Evolutionary conservation across 441 rosid genomes (phyloP), one percentile per base, ranked within the genome.

Genomic region (Jatropha podagrica): DNA sequence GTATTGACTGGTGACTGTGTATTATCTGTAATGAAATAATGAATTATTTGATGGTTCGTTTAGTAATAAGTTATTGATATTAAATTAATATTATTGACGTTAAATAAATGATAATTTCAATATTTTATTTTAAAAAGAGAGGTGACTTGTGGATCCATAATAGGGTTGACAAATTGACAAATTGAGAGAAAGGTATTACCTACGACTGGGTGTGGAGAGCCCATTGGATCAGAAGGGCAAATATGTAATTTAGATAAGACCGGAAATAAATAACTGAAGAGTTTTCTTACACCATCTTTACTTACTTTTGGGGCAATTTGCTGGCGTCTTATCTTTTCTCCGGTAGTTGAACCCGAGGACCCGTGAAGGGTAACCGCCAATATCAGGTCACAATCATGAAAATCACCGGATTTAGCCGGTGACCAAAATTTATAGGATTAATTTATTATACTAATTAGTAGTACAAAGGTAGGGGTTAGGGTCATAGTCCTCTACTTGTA

Each of bases 271-370:
- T 78, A 71, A 73, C 82, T 27, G 67, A 20, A 69, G 62, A 72
- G 51, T 17, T 55, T 69, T 66, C 77, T 70, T 54, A 23, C 77
- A 3, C 72, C 4, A 27, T 32, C 70, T 58, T 69, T 72, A 32
- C 86, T 80, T 72, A 44, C 79, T 77, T 82, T 81, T 44, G 63
- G 67, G 81, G 78, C 77, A 86, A 81, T 75, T 83, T 77, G 85
- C 72, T 86, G 83, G 75, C 80, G 74, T 69, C 68, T 68, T 55
- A 72, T 74, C 77, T 58, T 76, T 79, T 65, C 81, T 48, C 82
- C 78, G 76, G 84, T 76, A 55, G 83, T 76, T 78, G 86, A 83
- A 82, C 80, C 83, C 86, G 83, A 81, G 84, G 72, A 72, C 85
- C 87, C 88, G 87, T 86, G 89, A 88, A 61, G 68, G 41, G 71